These are phyloP conservation scores for Turnera subulata DNA, from an alignment of 345 rosid species.

Conservation along the genomic window DNA sequence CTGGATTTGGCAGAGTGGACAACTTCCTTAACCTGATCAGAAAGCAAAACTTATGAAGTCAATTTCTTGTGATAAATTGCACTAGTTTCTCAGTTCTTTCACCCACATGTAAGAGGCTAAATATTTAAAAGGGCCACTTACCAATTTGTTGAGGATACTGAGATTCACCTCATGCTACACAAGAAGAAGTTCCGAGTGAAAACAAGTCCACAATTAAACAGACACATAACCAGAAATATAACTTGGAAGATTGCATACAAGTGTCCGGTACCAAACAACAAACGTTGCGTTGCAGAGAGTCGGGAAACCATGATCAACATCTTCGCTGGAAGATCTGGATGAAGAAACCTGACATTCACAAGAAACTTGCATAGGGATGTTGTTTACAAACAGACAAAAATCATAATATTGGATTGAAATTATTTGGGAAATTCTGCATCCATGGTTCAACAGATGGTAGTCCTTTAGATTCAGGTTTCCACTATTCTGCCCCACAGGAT, in stretches of 20 bases:
- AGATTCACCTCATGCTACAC: constrained; percentile 83
- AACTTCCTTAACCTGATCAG: constrained; percentile 53
- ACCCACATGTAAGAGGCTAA: too few relatives aligned
- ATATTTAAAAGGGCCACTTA: too few relatives aligned
- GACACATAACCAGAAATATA: neutral
- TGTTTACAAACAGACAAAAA: constrained; percentile 7
- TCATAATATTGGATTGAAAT: neutral
- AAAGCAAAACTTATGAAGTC: constrained; percentile 2
- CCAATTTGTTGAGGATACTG: constrained; percentile 48
- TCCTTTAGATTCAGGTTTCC: neutral
- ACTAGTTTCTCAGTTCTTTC: constrained; percentile 2
- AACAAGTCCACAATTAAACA: constrained; percentile 5
- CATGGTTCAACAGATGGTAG: neutral
- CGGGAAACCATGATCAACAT: constrained; percentile 48
- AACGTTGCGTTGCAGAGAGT: constrained; percentile 63
- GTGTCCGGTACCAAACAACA: constrained; percentile 62
- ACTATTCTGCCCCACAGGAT: neutral
- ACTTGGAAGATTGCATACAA: constrained; percentile 42
- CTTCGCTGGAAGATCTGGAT: constrained; percentile 31
- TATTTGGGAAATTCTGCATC: neutral
- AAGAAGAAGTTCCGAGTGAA: constrained; percentile 17
- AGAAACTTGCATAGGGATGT: neutral
- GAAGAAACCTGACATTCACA: constrained; percentile 42
- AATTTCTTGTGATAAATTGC: constrained; percentile 2
- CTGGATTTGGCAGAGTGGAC: constrained; percentile 34